Conservation (phyloP, 495 filamentous ascomycete genomes). For the Penicillium parvum region DNA sequence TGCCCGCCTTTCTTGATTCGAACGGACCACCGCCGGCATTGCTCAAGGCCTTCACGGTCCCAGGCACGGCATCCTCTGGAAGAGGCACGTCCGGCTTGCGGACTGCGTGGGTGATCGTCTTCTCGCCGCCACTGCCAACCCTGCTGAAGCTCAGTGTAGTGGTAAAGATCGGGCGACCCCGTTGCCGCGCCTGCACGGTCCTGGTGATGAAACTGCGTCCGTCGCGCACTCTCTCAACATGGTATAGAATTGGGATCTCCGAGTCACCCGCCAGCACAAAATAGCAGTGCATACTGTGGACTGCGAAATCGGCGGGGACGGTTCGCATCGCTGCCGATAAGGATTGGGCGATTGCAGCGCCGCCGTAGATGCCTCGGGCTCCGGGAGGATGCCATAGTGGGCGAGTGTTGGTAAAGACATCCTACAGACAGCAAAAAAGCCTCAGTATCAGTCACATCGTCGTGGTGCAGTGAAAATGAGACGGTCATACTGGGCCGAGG, state of each 20-base stretch:
- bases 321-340: slow-evolving; percentile 85
- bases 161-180: slow-evolving; percentile 88
- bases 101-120: slow-evolving; percentile 46
- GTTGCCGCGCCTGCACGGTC: slow-evolving; percentile 88
- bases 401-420: slow-evolving; percentile 90
- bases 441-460: slow-evolving; percentile 4
- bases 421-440: slow-evolving; percentile 38
- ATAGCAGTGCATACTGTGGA: slow-evolving; percentile 98
- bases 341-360: slow-evolving; percentile 87
- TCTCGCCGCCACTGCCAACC: slow-evolving; percentile 60
- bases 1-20: slow-evolving; percentile 36
- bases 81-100: slow-evolving; percentile 28
- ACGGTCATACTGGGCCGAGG: slow-evolving; percentile 64
- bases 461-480: neutral
- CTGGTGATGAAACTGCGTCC: slow-evolving; percentile 91
- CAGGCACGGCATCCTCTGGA: slow-evolving; percentile 21
- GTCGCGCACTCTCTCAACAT: slow-evolving; percentile 87
- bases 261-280: slow-evolving; percentile 88
- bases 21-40: slow-evolving; percentile 39
- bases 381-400: slow-evolving; percentile 87
- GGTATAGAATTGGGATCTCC: slow-evolving; percentile 81
- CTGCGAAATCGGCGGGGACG: slow-evolving; percentile 69
- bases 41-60: slow-evolving; percentile 22
- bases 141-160: slow-evolving; percentile 85
- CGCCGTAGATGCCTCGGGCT: slow-evolving; percentile 90